Base-by-base conservation (phyloP, 2,329 filamentous ascomycete species). In the Aureobasidium melanogenum region DNA sequence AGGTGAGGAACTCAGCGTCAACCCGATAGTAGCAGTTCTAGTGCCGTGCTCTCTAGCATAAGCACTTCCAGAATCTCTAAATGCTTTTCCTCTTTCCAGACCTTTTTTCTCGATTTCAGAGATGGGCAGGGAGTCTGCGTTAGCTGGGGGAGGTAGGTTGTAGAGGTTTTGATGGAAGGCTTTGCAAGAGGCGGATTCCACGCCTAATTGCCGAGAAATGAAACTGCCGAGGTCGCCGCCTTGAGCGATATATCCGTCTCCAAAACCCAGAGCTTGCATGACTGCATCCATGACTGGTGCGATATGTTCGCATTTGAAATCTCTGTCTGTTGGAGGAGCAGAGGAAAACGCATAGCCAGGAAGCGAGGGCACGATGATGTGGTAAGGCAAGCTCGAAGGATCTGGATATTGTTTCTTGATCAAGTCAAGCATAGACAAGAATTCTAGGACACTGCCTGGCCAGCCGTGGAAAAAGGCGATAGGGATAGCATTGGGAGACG, bases 191-290 rank as follows among this genome's bases (percentile, higher is more conserved):
- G 75, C 67, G 50, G 77, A 75, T 0, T 68, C 69, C 0, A 70
- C 72, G 4, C 75, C 76, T 47, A 84, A 67, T 0, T 75, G 64
- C 14, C 80, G 70, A 0, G 75, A 70, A 5, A 83, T 61, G 28
- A 74, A 69, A 46, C 74, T 76, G 2, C 82, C 80, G 1, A 85
- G 72, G 65, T 86, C 83, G 3, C 83, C 83, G 10, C 83, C 83
- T 67, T 85, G 82, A 0, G 76, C 75, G 8, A 83, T 68, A 64
- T 85, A 85, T 2, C 78, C 79, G 0, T 64, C 63, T 0, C 72
- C 74, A 50, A 85, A 82, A 0, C 83, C 83, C 3, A 85, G 74
- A 0, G 73, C 73, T 1, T 79, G 63, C 76, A 85, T 81, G 2
- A 85, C 65, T 24, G 77, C 73, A 68, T 84, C 74, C 59, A 84